Conservation (phyloP, 768 basidiomycete genomes). For the Tephrocybe sp. region DNA sequence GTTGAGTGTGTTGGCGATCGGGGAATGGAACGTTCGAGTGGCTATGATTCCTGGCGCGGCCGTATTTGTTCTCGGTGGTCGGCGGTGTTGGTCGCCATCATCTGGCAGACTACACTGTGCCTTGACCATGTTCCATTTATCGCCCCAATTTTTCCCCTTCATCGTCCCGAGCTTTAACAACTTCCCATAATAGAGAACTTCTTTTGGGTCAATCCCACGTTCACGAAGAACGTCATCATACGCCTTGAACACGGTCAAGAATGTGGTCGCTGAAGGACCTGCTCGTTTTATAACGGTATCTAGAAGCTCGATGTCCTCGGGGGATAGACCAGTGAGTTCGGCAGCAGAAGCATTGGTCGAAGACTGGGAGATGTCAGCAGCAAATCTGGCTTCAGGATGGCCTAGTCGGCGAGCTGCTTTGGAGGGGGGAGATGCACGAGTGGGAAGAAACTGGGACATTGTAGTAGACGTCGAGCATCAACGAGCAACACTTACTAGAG, state of each 20-base stretch:
- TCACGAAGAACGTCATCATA: slow-evolving; percentile 80
- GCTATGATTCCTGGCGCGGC: too few relatives aligned
- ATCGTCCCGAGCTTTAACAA: slow-evolving; percentile 81
- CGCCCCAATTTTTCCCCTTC: slow-evolving; percentile 78
- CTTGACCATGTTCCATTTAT: slow-evolving; percentile 79
- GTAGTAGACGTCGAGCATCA: too few relatives aligned
- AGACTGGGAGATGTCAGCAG: slow-evolving; percentile 38
- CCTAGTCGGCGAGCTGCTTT: slow-evolving; percentile 25
- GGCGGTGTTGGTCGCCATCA: background rate
- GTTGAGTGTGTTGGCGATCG: too few relatives aligned
- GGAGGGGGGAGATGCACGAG: slow-evolving; percentile 47
- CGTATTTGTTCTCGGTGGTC: background rate
- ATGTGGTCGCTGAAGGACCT: slow-evolving; percentile 67
- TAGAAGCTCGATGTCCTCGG: slow-evolving; percentile 66
- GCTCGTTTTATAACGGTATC: slow-evolving; percentile 75
- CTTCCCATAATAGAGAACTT: slow-evolving; percentile 81
- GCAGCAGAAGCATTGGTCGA: slow-evolving; percentile 38
- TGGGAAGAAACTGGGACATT: slow-evolving; percentile 51
- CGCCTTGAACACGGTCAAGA: slow-evolving; percentile 80
- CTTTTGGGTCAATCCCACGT: slow-evolving; percentile 74
- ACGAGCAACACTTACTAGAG: too few relatives aligned
- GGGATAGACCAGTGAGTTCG: slow-evolving; percentile 53
- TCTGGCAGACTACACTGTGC: slow-evolving; percentile 41
- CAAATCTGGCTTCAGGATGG: slow-evolving; percentile 16
- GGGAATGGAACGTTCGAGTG: too few relatives aligned